Evolutionary conservation across 2,329 filamentous ascomycete species (phyloP), one percentile per base, ranked within the genome.

Genomic region (Cryphonectria naterciae): DNA sequence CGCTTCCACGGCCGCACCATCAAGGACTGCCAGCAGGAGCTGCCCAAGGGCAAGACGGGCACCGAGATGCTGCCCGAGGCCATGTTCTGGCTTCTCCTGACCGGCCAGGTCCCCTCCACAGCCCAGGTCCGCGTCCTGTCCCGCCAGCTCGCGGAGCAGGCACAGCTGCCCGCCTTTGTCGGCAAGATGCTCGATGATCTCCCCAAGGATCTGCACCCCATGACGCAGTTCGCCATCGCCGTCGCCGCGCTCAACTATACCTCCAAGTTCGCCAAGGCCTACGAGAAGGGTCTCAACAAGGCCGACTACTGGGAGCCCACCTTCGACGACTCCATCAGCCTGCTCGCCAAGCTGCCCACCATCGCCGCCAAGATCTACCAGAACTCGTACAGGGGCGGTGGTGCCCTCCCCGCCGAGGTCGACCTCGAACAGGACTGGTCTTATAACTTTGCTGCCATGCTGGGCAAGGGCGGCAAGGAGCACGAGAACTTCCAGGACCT

Each of bases 51-150:
- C 76, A 94, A 88, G 72, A 89, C 92, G 2, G 94, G 95, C 77
- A 97, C 94, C 7, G 95, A 98, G 84, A 99, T 98, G 96, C 89
- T 98, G 17, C 96, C 96, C 64, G 96, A 99, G 83, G 91, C 95
- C 82, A 99, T 99, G 96, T 99, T 99, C 88, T 99, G 96, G 96
- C 90, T 98, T 58, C 90, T 99, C 66, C 87, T 99, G 76, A 99
- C 96, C 13, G 96, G 96, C 72, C 88, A 97, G 82, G 93, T 98
- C 32, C 96, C 96, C 35, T 93, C 92, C 1, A 92, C 91, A 32
- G 85, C 85, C 73, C 96, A 99, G 82, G 89, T 96, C 74, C 93
- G 95, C 77, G 85, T 84, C 61, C 90, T 99, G 77, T 97, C 94
- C 63, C 89, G 91, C 71, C 92, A 98, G 81, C 87, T 98, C 35